A percentile compares a stretch with the other conserved stretches of the same genome.
Conservation (phyloP, 345 rosid genomes). For the Jatropha curcas region DNA sequence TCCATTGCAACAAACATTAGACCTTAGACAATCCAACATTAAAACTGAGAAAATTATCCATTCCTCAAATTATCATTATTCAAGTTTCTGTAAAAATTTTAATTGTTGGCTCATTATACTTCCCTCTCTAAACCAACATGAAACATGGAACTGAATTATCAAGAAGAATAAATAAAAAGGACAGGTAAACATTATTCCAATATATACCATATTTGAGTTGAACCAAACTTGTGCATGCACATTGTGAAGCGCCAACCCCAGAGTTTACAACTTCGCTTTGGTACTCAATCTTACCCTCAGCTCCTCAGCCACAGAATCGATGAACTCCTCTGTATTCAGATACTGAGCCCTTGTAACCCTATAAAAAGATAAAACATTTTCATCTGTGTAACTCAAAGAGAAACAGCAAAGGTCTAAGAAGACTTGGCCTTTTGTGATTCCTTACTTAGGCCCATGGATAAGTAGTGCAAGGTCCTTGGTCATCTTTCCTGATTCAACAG, state of each 20-base stretch:
- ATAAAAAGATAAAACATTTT: neutral
- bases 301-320: slow-evolving; percentile 88
- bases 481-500: slow-evolving; percentile 96
- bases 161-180: no score
- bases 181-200: no score
- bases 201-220: neutral
- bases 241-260: neutral
- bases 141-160: no score
- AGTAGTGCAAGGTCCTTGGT: slow-evolving; percentile 98
- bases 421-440: neutral
- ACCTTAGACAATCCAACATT: no score
- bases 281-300: slow-evolving; percentile 56
- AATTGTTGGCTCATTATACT: no score
- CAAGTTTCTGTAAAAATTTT: no score
- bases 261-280: slow-evolving; percentile 34
- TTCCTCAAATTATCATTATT: no score
- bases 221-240: neutral
- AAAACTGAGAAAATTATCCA: no score
- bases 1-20: no score
- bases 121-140: no score
- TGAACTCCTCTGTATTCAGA: slow-evolving; percentile 92
- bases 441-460: slow-evolving; percentile 76
- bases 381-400: neutral
- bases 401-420: neutral
- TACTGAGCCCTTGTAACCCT: slow-evolving; percentile 72